Evolutionary conservation across 176 grass and related monocot species (phyloP).

Genomic region (Eremochloa ophiuroides): DNA sequence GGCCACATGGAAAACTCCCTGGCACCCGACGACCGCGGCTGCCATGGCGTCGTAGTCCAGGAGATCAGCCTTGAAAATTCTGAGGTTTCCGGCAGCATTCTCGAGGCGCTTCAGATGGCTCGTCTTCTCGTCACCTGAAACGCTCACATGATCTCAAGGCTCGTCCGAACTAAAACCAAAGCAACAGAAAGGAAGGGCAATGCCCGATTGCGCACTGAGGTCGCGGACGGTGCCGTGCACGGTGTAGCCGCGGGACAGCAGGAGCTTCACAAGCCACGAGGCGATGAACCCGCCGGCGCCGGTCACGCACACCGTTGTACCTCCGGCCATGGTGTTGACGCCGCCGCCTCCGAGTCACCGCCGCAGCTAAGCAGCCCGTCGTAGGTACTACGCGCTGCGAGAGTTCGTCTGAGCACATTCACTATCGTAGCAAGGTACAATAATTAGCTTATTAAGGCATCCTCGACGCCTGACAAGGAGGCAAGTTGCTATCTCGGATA

Average conservation of each 20-base stretch:
- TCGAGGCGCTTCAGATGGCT: constrained; percentile 33
- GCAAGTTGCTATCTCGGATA: too few relatives aligned
- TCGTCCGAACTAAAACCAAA: too few relatives aligned
- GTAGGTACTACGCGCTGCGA: too few relatives aligned
- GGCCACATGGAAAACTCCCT: constrained; percentile 57
- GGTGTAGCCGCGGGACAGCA: constrained; percentile 50
- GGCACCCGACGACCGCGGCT: constrained; percentile 29
- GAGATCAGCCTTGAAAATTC: constrained; percentile 50
- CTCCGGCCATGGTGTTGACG: constrained; percentile 3
- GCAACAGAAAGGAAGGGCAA: background rate
- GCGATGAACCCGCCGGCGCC: constrained; percentile 49
- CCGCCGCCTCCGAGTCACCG: too few relatives aligned
- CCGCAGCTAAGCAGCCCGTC: too few relatives aligned
- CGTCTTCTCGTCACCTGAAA: constrained; percentile 40
- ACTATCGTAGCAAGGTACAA: too few relatives aligned
- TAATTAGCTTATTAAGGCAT: too few relatives aligned
- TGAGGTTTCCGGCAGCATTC: constrained; percentile 24
- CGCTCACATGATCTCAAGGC: background rate
- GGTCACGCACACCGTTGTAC: constrained; percentile 49
- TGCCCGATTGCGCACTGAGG: constrained; percentile 10
- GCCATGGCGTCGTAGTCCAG: constrained; percentile 20
- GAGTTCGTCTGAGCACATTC: too few relatives aligned
- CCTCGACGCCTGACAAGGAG: too few relatives aligned
- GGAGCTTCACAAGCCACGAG: constrained; percentile 69
- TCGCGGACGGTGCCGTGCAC: constrained; percentile 63